A percentile compares a stretch with the other conserved stretches of the same genome.
Evolutionary conservation across 2,329 filamentous ascomycete species (phyloP).

Genomic region (Blastomyces gilchristii): DNA sequence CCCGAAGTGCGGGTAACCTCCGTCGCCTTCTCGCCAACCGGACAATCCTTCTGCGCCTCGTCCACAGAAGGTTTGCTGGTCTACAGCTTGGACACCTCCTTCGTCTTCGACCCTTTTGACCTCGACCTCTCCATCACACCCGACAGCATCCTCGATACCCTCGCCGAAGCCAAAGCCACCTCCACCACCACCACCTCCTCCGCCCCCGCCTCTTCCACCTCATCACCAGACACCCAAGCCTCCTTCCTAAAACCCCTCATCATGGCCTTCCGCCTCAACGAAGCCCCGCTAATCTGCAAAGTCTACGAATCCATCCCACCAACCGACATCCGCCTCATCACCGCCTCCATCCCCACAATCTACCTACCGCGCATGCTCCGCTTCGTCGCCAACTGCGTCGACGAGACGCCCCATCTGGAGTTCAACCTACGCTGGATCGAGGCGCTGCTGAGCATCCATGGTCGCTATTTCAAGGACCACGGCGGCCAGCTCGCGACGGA

Average conservation of each 20-base stretch:
- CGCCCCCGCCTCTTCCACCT: constrained; percentile 23
- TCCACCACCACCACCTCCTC: constrained; percentile 1
- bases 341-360: constrained; percentile 67
- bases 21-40: constrained; percentile 79
- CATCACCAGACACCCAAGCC: constrained; percentile 52
- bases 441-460: constrained; percentile 67
- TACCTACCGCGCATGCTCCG: constrained; percentile 79
- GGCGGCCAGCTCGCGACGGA: constrained; percentile 72
- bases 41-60: constrained; percentile 83
- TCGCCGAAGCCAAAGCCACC: constrained; percentile 39
- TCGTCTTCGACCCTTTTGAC: constrained; percentile 92
- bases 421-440: constrained; percentile 93
- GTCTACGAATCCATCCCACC: constrained; percentile 79
- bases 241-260: constrained; percentile 77
- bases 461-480: constrained; percentile 73
- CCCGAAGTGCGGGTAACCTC: constrained; percentile 77
- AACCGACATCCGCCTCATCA: constrained; percentile 63
- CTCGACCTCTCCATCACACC: constrained; percentile 91
- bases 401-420: constrained; percentile 86
- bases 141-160: constrained; percentile 66
- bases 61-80: constrained; percentile 90
- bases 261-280: constrained; percentile 95
- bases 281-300: constrained; percentile 65
- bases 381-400: constrained; percentile 78
- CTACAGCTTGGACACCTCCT: constrained; percentile 75